Evolutionary conservation across 768 basidiomycete species (phyloP), one percentile per base, ranked within the genome.

Genomic region (Pholiota microspora): DNA sequence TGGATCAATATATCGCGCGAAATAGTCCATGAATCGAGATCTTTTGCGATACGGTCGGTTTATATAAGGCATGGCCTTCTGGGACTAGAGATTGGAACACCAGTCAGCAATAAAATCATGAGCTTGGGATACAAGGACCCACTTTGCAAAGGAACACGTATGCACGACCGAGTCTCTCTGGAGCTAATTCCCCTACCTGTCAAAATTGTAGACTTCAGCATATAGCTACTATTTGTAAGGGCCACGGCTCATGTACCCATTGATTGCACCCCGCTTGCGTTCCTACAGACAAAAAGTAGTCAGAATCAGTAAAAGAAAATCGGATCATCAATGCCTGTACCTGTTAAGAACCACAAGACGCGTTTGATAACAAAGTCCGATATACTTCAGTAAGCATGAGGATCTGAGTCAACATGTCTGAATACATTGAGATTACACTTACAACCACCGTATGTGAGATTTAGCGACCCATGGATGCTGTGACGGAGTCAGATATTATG

Each of bases 121-220:
- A 25, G 18, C 40, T n/a, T 8, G 10, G 21, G 42, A 42, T 10
- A 36, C 10, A 15, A 10, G 16, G 31, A 51, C 56, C 45, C 45
- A 77, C 77, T 67, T 83, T 84, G 69, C 83, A 84, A 51, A 85
- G 66, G 64, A 86, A 86, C 24, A 83, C 82, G 64, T 84, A 86
- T 15, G 84, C 83, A 44, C 84, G 68, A 1, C 84, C 84, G 24
- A 83, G 71, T 28, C 81, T 69, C 23, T 78, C 77, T 0, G 74
- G 70, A 15, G 79, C 79, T 1, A 83, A 70, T 61, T 83, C 81
- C 1, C 82, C 83, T 15, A 79, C 74, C 77, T 79, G 45, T 34
- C n/a, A 15, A 36, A 36, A 36, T 36, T 7, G n/a, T 36, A 42
- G 21, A 53, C 24, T 18, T 47, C 44, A 47, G 18, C 21, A 34